These are phyloP conservation scores for Microcyclospora tardicrescens DNA, from an alignment of 2,329 filamentous ascomycete species.

Conservation along the genomic window DNA sequence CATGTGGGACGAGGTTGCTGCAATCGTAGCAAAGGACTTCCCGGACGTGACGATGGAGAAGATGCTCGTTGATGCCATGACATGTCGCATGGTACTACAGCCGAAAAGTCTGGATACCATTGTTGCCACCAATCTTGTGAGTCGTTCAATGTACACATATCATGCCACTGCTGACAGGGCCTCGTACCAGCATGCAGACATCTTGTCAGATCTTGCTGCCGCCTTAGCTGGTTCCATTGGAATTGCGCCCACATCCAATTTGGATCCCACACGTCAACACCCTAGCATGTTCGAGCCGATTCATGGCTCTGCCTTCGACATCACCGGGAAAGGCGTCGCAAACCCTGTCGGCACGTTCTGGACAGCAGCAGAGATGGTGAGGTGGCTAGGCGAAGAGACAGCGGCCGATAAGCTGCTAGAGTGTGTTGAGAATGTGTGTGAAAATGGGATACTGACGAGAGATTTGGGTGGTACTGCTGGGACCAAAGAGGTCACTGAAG, in stretches of 20 bases:
- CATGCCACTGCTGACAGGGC: no score
- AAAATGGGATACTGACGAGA: slow-evolving; percentile 32
- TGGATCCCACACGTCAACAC: slow-evolving; percentile 49
- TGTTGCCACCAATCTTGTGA: slow-evolving; percentile 30
- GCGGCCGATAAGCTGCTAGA: slow-evolving; percentile 46
- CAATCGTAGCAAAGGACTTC: slow-evolving; percentile 34
- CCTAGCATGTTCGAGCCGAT: slow-evolving; percentile 52
- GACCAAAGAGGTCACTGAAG: slow-evolving; percentile 47
- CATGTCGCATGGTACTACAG: slow-evolving; percentile 35
- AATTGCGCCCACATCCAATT: slow-evolving; percentile 57
- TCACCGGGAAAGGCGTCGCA: slow-evolving; percentile 44
- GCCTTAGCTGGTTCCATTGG: slow-evolving; percentile 58
- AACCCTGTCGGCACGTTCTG: slow-evolving; percentile 56
- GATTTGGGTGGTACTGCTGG: slow-evolving; percentile 47
- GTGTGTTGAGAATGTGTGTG: slow-evolving; percentile 48
- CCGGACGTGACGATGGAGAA: slow-evolving; percentile 33
- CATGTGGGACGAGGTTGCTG: slow-evolving; percentile 35
- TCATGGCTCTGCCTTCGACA: slow-evolving; percentile 31
- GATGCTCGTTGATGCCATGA: slow-evolving; percentile 40
- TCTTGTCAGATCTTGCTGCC: slow-evolving; percentile 55
- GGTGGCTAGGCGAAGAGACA: slow-evolving; percentile 44
- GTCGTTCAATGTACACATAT: no score
- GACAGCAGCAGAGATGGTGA: slow-evolving; percentile 56
- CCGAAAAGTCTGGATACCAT: slow-evolving; percentile 35
- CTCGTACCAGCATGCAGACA: slow-evolving; percentile 16